phyloP scores from a whole-genome alignment of 495 filamentous ascomycete genomes.

The Talaromyces adpressus region DNA sequence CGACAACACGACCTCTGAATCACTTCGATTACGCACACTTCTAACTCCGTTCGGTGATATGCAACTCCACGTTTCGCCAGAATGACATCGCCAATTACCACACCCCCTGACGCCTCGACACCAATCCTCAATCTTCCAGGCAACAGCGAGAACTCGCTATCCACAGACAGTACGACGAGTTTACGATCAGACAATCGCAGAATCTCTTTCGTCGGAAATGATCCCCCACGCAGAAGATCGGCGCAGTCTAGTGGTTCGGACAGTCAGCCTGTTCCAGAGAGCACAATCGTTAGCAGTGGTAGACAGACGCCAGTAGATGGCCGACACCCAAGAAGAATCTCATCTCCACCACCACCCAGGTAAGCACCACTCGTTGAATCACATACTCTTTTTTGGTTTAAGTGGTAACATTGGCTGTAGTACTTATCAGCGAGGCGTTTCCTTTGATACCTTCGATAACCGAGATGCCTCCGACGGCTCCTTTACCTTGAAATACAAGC shows the following conservation, averaged over 20 bases:
- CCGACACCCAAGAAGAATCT: conserved; percentile 12
- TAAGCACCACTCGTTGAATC: conserved; percentile 7
- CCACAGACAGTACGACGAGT: background rate
- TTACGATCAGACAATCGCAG: conserved; percentile 16
- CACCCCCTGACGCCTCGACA: conserved; percentile 37
- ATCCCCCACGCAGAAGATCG: conserved; percentile 29
- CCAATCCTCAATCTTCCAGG: conserved; percentile 44
- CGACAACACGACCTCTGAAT: background rate
- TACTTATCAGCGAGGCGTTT: conserved; percentile 56
- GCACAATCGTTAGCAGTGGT: conserved; percentile 20
- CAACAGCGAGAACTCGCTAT: conserved; percentile 20
- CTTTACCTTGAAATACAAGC: conserved; percentile 79
- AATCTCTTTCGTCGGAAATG: conserved; percentile 16
- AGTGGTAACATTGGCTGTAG: conserved; percentile 16
- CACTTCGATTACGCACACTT: background rate
- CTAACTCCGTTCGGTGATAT: background rate
- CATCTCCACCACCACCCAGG: conserved; percentile 23
- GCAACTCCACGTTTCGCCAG: background rate
- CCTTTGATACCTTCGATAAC: conserved; percentile 91
- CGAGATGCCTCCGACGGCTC: conserved; percentile 73
- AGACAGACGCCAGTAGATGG: conserved; percentile 15
- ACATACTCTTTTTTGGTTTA: background rate
- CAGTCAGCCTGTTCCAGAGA: conserved; percentile 22
- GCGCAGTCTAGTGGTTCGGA: conserved; percentile 36
- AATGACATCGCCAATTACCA: conserved; percentile 25